Percentiles rank a stretch among this genome's conserved stretches.
Evolutionary conservation across 139 green algal genomes (phyloP).

Genomic region (Tetradesmus obliquus): DNA sequence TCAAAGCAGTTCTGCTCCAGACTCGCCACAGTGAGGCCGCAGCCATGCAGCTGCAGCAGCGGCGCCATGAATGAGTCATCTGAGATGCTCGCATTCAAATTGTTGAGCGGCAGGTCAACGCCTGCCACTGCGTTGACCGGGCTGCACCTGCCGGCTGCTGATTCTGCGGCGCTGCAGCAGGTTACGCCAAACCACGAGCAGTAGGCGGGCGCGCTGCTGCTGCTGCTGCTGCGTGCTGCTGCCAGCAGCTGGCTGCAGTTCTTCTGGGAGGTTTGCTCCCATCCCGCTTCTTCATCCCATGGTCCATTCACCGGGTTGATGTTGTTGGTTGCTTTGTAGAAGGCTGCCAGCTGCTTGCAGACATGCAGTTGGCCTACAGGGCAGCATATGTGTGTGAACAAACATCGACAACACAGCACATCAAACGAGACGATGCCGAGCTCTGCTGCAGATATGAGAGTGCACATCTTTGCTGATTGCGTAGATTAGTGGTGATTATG

Average conservation of each 20-base stretch:
- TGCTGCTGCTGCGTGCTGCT: neutral
- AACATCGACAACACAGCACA: too few relatives aligned
- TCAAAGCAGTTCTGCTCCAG: slow-evolving; percentile 32
- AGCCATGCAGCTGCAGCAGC: slow-evolving; percentile 36
- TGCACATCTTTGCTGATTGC: too few relatives aligned
- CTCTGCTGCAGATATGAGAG: too few relatives aligned
- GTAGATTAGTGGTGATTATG: too few relatives aligned
- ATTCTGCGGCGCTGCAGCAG: slow-evolving; percentile 11
- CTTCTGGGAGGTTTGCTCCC: neutral
- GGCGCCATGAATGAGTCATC: neutral
- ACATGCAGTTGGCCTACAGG: slow-evolving; percentile 14
- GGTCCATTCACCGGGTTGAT: neutral
- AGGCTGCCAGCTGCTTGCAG: slow-evolving; percentile 20
- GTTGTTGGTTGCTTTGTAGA: slow-evolving; percentile 29
- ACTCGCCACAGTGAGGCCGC: slow-evolving; percentile 29
- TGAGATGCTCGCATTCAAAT: slow-evolving; percentile 25
- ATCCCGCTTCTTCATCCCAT: slow-evolving; percentile 38
- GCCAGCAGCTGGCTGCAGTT: slow-evolving; percentile 15
- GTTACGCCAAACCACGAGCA: slow-evolving; percentile 42
- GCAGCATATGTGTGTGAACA: neutral
- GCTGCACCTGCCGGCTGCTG: neutral
- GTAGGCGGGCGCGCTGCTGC: neutral
- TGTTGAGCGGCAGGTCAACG: slow-evolving; percentile 22
- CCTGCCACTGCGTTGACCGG: neutral
- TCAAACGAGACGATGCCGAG: too few relatives aligned